These are phyloP conservation scores for Leccinum aurantiacum DNA, from an alignment of 768 basidiomycete species.

Conservation along the genomic window DNA sequence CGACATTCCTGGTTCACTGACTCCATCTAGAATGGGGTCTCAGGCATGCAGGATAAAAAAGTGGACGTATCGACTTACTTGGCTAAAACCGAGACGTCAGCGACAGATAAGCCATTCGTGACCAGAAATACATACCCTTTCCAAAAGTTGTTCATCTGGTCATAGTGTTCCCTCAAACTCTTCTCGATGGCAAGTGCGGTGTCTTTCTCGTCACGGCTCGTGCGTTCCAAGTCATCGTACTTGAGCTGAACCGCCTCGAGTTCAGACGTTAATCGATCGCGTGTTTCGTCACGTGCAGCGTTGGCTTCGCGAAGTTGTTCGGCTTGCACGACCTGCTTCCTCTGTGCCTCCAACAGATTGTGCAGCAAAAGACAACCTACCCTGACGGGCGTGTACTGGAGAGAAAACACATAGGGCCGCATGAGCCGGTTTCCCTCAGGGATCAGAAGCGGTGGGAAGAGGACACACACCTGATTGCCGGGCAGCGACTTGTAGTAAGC, in stretches of 20 bases:
- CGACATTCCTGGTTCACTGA: conserved; percentile 27
- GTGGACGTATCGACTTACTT: conserved; percentile 32
- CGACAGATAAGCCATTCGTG: conserved; percentile 9
- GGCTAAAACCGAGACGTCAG: conserved; percentile 30
- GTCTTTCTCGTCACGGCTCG: conserved; percentile 50
- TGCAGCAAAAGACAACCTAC: too few species aligned
- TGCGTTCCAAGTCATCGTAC: conserved; percentile 41
- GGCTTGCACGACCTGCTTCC: too few species aligned
- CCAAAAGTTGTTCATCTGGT: conserved; percentile 44
- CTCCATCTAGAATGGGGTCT: conserved; percentile 21
- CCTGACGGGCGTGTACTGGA: too few species aligned
- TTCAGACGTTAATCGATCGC: conserved; percentile 31
- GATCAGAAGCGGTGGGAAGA: conserved; percentile 15
- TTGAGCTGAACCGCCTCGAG: conserved; percentile 40
- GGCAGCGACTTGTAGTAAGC: conserved; percentile 48
- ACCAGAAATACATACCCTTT: conserved; percentile 31
- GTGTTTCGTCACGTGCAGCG: conserved; percentile 33
- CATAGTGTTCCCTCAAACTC: conserved; percentile 53
- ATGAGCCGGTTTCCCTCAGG: conserved; percentile 13
- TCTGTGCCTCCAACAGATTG: too few species aligned
- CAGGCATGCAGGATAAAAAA: conserved; percentile 1
- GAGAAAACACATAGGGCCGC: background rate
- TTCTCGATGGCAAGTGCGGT: conserved; percentile 51
- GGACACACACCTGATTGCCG: conserved; percentile 40
- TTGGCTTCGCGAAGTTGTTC: conserved; percentile 20